Evolutionary conservation across 257 asterid genomes (phyloP).

Genomic region (Solanum sejunctum): DNA sequence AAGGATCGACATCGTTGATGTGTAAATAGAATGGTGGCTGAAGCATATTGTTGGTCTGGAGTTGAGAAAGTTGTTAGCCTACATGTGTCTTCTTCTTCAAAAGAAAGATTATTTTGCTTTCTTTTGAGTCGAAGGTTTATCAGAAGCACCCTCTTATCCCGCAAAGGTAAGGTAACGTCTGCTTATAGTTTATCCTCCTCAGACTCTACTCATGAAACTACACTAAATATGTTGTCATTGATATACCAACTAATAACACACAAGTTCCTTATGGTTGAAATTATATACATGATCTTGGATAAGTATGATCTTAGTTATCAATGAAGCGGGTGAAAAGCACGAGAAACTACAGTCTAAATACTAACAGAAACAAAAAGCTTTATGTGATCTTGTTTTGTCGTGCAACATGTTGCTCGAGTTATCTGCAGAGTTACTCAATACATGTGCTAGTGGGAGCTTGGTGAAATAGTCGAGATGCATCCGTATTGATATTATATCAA

Average conservation of each 20-base stretch:
- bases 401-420: not conserved
- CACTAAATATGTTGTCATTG: not conserved
- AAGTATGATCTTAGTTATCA: not conserved
- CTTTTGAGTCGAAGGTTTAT: not conserved
- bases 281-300: not conserved
- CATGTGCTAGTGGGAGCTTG: not conserved
- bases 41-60: not conserved
- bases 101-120: not conserved
- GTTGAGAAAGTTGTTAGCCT: not conserved
- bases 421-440: not conserved
- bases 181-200: not conserved
- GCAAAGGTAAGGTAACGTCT: too few species aligned
- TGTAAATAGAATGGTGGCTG: not conserved
- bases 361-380: not conserved
- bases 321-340: not conserved
- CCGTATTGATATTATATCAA: not conserved
- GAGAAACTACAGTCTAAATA: not conserved
- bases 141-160: not conserved
- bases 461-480: not conserved
- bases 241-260: not conserved
- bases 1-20: not conserved
- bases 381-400: not conserved
- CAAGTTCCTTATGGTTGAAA: not conserved
- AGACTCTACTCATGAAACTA: not conserved
- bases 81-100: not conserved